A percentile compares a stretch with the other conserved stretches of the same genome.
Conservation (phyloP, 1,139 yeast species). For the Kodamaea suecica region DNA sequence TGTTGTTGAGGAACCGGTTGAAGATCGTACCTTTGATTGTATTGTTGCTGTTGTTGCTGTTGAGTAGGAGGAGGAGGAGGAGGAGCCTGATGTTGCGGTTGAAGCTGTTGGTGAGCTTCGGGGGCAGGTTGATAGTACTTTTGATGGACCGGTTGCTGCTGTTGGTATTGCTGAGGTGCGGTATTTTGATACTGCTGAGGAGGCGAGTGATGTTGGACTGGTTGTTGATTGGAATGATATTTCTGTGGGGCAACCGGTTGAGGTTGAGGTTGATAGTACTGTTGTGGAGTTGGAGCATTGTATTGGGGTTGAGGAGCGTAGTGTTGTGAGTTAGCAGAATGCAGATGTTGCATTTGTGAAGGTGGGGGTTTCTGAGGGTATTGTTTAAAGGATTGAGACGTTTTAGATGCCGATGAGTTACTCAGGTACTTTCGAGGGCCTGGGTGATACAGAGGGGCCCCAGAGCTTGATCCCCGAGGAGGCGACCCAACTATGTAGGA, state of each 20-base stretch:
- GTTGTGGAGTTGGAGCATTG: conserved; percentile 12
- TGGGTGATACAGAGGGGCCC: neutral
- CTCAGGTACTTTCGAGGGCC: neutral
- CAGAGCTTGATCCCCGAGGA: conserved; percentile 12
- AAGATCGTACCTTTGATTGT: conserved; percentile 9
- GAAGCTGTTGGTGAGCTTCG: neutral
- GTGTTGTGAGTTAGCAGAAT: conserved; percentile 11
- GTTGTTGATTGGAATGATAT: conserved; percentile 7
- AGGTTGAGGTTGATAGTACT: conserved; percentile 15
- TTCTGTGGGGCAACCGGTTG: conserved; percentile 11
- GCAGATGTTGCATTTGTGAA: neutral
- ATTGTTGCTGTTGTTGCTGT: conserved; percentile 10
- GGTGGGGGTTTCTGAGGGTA: neutral
- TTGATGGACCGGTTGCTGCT: conserved; percentile 12
- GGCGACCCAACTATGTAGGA: conserved; percentile 30
- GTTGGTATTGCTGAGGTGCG: conserved; percentile 16
- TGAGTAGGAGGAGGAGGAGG: conserved; percentile 8
- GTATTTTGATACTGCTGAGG: conserved; percentile 13
- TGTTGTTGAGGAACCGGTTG: conserved; percentile 9
- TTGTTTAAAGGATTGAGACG: neutral
- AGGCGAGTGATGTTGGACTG: conserved; percentile 12
- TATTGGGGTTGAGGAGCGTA: conserved; percentile 12
- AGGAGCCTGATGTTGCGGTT: no score
- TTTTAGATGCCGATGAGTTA: no score
- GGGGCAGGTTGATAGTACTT: conserved; percentile 8